Evolutionary conservation across 768 basidiomycete genomes (phyloP).

Genomic region (Lentinula lateritia): DNA sequence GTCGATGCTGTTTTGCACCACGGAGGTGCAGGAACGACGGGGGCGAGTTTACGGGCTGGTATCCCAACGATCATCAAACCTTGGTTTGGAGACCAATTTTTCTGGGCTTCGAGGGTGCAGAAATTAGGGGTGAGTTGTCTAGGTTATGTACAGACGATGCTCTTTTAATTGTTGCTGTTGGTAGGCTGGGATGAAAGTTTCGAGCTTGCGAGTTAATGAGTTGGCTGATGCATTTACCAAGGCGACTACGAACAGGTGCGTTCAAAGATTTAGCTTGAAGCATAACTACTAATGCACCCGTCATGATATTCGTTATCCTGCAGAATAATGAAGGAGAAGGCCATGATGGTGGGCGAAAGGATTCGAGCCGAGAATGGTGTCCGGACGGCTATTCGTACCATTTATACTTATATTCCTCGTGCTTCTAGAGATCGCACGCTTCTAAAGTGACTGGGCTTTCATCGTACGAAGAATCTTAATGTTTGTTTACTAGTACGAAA

Average conservation of each 20-base stretch:
- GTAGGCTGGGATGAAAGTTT: constrained; percentile 46
- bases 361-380: constrained; percentile 52
- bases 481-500: not conserved
- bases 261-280: not conserved
- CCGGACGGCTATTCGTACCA: constrained; percentile 46
- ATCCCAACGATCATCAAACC: constrained; percentile 66
- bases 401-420: constrained; percentile 47
- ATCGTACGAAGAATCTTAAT: not conserved
- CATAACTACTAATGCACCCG: not conserved
- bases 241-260: constrained; percentile 49
- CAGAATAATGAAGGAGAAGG: constrained; percentile 59
- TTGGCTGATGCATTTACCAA: constrained; percentile 48
- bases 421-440: constrained; percentile 17
- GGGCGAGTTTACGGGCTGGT: constrained; percentile 58
- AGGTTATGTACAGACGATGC: not conserved
- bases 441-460: not conserved
- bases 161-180: not conserved
- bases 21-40: constrained; percentile 69
- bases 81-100: constrained; percentile 68
- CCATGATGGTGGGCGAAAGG: constrained; percentile 33
- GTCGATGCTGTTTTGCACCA: constrained; percentile 63
- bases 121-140: constrained; percentile 44
- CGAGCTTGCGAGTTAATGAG: constrained; percentile 39
- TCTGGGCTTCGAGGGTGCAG: constrained; percentile 48
- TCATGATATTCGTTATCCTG: not conserved